Base-by-base conservation (phyloP, 2,329 filamentous ascomycete species). In the Tolypocladium amazonense region DNA sequence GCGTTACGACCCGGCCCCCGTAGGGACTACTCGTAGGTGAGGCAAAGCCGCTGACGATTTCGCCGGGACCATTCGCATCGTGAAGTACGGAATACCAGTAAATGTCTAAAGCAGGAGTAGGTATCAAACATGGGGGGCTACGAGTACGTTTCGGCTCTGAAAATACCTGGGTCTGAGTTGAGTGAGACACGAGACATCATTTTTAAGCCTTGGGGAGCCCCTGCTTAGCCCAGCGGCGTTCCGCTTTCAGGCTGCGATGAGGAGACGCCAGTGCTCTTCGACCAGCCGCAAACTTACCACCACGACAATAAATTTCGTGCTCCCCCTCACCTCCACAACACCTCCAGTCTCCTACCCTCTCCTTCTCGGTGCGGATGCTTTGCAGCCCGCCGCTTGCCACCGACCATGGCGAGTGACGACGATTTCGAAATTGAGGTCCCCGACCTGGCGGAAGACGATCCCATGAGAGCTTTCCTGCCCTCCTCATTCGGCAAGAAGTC, bases 401-500 rank as follows among this genome's bases (percentile, higher is more conserved):
- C 60, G 60, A 73, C 62, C 56, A 86, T 86, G 84, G 82, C 79
- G 67, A 81, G 84, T 74, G 81, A 82, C 66, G 82, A 85, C 58
- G 83, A 87, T 55, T 77, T 79, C 66, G 78, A 82, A 62, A 75
- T 87, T 50, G 82, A 86, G 66, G 68, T 64, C 37, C 78, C 81
- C 23, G 77, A 79, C 39, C 67, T 87, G 62, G 79, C 81, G 39
- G 77, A 76, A 25, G 84, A 90, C 69, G 88, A 91, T 63, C 86
- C 87, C 47, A 82, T 93, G 79, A 83, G 87, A 69, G 81, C 85
- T 57, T 95, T 92, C 70, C 76, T 97, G 62, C 92, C 93, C 0
- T 80, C 86, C 2, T 85, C 90, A 0, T 97, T 97, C 71, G 93
- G 93, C 58, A 96, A 93, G 72, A 88, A 89, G 71, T 81, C 85